Evolutionary conservation across 352 stramenopile species (phyloP), one percentile per base, ranked within the genome.

Genomic region (Phytophthora tentaculata): DNA sequence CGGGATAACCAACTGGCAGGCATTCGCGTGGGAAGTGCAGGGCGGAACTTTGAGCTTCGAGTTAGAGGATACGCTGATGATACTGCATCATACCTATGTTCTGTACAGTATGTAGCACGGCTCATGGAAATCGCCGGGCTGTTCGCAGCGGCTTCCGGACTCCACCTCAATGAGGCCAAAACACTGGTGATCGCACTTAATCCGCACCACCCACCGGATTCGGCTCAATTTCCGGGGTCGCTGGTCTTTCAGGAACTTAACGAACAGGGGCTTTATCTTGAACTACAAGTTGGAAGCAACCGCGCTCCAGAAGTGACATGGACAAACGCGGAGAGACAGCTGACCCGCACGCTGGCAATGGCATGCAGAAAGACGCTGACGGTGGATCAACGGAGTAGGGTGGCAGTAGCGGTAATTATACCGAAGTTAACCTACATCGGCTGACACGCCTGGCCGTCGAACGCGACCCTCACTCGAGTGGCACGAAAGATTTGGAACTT

Each of bases 41-140:
- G 26, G 22, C 37, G 43, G 0, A 13, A 54, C 10, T 5, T 48
- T 28, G 60, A 61, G 23, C 6, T 59, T 2, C 29, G 41, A 9
- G 41, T 55, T 2, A 44, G 39, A 2, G 52, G 61, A 17, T 68
- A 68, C n/a, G 52, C 52, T 2, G 61, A 68, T 19, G 61, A 61
- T 23, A 68, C 61, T 2, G 52, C 61, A 10, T 7, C 50, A 0
- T 51, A 58, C 23, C 16, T 65, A 1, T 10, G 41, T 12, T 41
- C 13, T 3, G 5, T 13, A 16, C 6, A 22, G 7, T 5, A 54
- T 3, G 41, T 45, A 10, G 4, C 4, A 8, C 14, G 1, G 12
- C 8, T 47, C 0, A 13, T 47, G 4, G 2, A 29, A 5, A 16
- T 52, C 4, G 14, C 16, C 5, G 7, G 12, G 19, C 44, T 8